phyloP scores from a whole-genome alignment of 2,329 filamentous ascomycete genomes.

The Nothomitra cinnamomea region DNA sequence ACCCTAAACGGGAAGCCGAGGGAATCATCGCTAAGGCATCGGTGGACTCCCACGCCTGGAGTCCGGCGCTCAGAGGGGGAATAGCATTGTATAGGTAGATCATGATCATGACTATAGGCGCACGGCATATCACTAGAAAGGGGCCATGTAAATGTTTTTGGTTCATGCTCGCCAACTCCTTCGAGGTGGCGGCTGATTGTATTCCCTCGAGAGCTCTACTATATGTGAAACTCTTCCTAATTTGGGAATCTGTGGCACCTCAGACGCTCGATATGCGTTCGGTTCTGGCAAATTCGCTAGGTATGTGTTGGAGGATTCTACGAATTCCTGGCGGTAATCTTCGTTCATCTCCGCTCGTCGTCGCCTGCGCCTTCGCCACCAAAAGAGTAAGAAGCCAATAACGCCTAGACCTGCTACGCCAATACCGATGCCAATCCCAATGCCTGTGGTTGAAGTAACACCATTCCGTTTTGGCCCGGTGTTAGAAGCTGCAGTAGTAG shows the following conservation, averaged over 20 bases:
- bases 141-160: not conserved
- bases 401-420: not conserved
- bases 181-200: not conserved
- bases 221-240: not conserved
- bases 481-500: not conserved
- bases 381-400: not conserved
- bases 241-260: not conserved
- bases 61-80: not conserved
- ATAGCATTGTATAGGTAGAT: not conserved
- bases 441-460: not conserved
- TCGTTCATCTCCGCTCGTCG: not conserved
- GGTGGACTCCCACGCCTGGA: constrained; percentile 7
- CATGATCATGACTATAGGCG: not conserved
- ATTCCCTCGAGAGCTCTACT: constrained; percentile 1
- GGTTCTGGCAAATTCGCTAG: not conserved
- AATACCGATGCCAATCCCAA: not conserved
- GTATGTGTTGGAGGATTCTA: not conserved
- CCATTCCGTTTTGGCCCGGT: not conserved
- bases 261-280: not conserved
- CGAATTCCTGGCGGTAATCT: not conserved
- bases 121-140: not conserved
- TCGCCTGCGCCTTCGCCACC: not conserved
- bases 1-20: not conserved
- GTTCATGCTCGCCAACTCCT: not conserved
- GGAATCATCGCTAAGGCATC: constrained; percentile 4